Evolutionary conservation across 768 basidiomycete genomes (phyloP).

Genomic region (Cubamyces sp.): DNA sequence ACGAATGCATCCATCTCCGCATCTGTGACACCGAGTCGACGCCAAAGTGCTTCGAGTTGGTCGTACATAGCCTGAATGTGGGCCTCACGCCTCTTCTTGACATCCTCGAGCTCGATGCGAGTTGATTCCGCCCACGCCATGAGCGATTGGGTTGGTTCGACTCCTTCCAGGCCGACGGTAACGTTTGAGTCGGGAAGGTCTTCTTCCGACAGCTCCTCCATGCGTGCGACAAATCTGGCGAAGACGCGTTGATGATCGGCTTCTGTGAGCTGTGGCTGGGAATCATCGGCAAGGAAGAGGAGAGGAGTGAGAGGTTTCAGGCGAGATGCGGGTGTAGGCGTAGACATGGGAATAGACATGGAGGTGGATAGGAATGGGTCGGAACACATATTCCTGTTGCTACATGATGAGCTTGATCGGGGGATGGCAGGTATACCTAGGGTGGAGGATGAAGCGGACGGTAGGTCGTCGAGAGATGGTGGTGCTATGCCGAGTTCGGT

Average conservation of each 20-base stretch:
- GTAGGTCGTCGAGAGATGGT: slow-evolving; percentile 55
- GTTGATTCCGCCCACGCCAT: slow-evolving; percentile 69
- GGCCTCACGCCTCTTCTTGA: slow-evolving; percentile 74
- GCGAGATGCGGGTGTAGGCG: slow-evolving; percentile 40
- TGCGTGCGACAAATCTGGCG: slow-evolving; percentile 60
- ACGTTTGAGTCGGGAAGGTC: slow-evolving; percentile 42
- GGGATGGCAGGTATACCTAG: slow-evolving; percentile 33
- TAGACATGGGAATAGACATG: slow-evolving; percentile 35
- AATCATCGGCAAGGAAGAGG: slow-evolving; percentile 33
- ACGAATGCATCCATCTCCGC: slow-evolving; percentile 91
- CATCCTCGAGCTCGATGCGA: slow-evolving; percentile 64
- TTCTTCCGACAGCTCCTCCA: slow-evolving; percentile 63
- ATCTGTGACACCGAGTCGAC: slow-evolving; percentile 78
- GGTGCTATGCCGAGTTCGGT: slow-evolving; percentile 78
- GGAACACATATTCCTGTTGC: slow-evolving; percentile 27
- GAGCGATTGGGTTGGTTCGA: slow-evolving; percentile 80
- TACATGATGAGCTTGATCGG: slow-evolving; percentile 38
- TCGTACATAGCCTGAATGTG: slow-evolving; percentile 95
- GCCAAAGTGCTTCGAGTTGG: slow-evolving; percentile 90
- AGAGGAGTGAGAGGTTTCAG: slow-evolving; percentile 42
- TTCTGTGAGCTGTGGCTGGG: slow-evolving; percentile 33
- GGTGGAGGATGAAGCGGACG: slow-evolving; percentile 39
- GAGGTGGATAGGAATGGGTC: slow-evolving; percentile 44
- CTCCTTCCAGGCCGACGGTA: slow-evolving; percentile 65
- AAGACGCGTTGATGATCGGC: slow-evolving; percentile 62